A percentile compares a stretch with the other conserved stretches of the same genome.
These are phyloP conservation scores for Ophiostoma pallidulum DNA, from an alignment of 2,329 filamentous ascomycete genomes.

Conservation along the genomic window DNA sequence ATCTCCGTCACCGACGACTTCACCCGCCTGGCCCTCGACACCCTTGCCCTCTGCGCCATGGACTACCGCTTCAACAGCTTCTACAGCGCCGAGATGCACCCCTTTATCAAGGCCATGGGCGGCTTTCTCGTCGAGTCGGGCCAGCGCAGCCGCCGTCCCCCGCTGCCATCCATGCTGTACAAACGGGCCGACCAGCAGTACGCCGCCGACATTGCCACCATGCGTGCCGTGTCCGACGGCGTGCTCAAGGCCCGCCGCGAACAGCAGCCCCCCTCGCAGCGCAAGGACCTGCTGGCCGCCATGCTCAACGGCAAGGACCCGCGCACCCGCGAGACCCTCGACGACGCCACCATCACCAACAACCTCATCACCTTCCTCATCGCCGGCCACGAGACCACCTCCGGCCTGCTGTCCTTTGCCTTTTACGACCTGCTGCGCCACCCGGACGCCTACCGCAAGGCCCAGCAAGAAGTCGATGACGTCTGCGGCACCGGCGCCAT, in stretches of 20 bases:
- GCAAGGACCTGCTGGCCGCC: slow-evolving; percentile 59
- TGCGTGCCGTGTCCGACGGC: slow-evolving; percentile 48
- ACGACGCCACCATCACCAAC: slow-evolving; percentile 52
- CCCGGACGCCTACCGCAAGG: slow-evolving; percentile 34
- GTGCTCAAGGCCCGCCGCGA: slow-evolving; percentile 50
- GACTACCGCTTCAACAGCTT: slow-evolving; percentile 53
- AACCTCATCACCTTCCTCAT: slow-evolving; percentile 52
- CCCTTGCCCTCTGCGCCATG: slow-evolving; percentile 51
- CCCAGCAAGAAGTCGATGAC: slow-evolving; percentile 43
- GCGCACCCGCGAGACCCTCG: slow-evolving; percentile 56
- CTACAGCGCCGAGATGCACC: slow-evolving; percentile 55
- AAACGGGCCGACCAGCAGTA: slow-evolving; percentile 41
- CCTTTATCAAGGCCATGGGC: slow-evolving; percentile 60
- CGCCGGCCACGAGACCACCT: slow-evolving; percentile 44
- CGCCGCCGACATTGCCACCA: slow-evolving; percentile 41
- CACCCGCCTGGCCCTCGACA: slow-evolving; percentile 52
- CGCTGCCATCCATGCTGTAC: slow-evolving; percentile 40
- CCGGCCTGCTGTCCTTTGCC: slow-evolving; percentile 41
- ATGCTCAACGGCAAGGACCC: slow-evolving; percentile 61
- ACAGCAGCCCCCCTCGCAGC: slow-evolving; percentile 36
- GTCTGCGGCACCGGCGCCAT: slow-evolving; percentile 38
- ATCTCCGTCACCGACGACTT: slow-evolving; percentile 57
- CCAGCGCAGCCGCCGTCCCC: slow-evolving; percentile 37
- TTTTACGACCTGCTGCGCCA: slow-evolving; percentile 42
- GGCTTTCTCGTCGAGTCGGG: slow-evolving; percentile 51